These are phyloP conservation scores for Candida schatavii DNA, from an alignment of 805 yeast species.

Conservation along the genomic window DNA sequence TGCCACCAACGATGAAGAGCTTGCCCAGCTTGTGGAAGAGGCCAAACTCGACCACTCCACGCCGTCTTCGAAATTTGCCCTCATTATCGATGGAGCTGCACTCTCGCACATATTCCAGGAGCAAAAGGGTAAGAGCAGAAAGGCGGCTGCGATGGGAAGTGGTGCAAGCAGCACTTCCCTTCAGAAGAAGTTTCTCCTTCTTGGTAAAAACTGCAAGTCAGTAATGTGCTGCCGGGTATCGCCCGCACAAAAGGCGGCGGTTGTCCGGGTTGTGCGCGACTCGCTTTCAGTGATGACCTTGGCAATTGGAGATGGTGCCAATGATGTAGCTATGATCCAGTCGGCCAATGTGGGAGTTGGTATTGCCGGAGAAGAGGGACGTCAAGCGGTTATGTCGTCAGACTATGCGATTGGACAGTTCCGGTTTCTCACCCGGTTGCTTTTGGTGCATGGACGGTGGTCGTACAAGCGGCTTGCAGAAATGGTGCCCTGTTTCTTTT, in stretches of 20 bases:
- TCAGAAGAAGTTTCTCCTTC: constrained; percentile 55
- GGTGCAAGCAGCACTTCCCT: constrained; percentile 7
- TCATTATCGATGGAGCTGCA: constrained; percentile 71
- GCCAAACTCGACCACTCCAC: constrained; percentile 65
- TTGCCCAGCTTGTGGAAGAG: constrained; percentile 38
- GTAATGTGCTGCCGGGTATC: constrained; percentile 85
- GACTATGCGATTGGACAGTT: constrained; percentile 84
- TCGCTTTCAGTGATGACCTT: constrained; percentile 70
- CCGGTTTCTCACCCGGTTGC: constrained; percentile 59
- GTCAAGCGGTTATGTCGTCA: constrained; percentile 84
- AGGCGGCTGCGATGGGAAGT: not conserved
- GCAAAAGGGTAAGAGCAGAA: constrained; percentile 2
- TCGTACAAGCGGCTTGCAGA: constrained; percentile 71
- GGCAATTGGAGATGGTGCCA: constrained; percentile 85
- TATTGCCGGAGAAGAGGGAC: constrained; percentile 83
- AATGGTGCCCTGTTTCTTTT: constrained; percentile 77
- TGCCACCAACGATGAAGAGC: constrained; percentile 28
- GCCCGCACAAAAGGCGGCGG: constrained; percentile 78
- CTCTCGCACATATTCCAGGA: constrained; percentile 40
- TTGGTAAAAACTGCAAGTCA: constrained; percentile 73
- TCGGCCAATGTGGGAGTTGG: constrained; percentile 85
- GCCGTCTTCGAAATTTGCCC: constrained; percentile 55
- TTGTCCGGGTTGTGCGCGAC: constrained; percentile 63
- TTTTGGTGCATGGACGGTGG: constrained; percentile 84
- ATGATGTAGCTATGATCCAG: constrained; percentile 86